Percentiles rank a stretch among this genome's conserved stretches.
These are phyloP conservation scores for Tieghemiomyces parasiticus DNA, from an alignment of 192 early-diverging fungal species.

Conservation along the genomic window DNA sequence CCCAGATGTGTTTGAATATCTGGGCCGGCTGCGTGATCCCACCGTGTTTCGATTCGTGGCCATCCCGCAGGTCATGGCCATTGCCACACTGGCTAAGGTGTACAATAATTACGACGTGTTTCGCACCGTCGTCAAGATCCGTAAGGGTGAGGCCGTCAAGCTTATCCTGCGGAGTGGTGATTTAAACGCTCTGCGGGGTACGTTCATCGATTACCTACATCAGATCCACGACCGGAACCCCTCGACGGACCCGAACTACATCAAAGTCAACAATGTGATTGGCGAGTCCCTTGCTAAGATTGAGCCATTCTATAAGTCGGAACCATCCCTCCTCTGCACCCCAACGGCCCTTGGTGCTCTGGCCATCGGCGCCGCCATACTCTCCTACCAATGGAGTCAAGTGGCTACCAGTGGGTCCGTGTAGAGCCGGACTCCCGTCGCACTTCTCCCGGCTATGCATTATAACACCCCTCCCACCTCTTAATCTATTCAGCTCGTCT, in stretches of 20 bases:
- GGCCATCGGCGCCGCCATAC: too few species aligned
- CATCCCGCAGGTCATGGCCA: slow-evolving; percentile 99
- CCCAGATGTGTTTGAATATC: slow-evolving; percentile 75
- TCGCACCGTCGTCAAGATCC: slow-evolving; percentile 77
- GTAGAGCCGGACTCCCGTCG: too few species aligned
- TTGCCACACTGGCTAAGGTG: slow-evolving; percentile 73
- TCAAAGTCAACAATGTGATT: slow-evolving; percentile 34
- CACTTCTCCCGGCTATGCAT: too few species aligned
- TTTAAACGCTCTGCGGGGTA: slow-evolving; percentile 39
- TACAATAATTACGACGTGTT: slow-evolving; percentile 79
- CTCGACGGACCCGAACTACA: slow-evolving; percentile 44
- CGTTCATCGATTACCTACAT: slow-evolving; percentile 50
- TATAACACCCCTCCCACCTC: too few species aligned
- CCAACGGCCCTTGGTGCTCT: too few species aligned
- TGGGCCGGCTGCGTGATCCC: slow-evolving; percentile 57
- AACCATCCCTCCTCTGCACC: too few species aligned
- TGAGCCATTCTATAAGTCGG: not conserved
- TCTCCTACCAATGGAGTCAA: too few species aligned
- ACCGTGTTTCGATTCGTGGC: slow-evolving; percentile 88
- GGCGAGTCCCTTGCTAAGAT: slow-evolving; percentile 17
- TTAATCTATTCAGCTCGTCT: too few species aligned
- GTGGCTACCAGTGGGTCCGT: too few species aligned
- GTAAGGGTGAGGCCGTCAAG: slow-evolving; percentile 67
- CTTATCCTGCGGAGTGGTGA: slow-evolving; percentile 41
- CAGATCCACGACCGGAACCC: slow-evolving; percentile 43